Base-by-base conservation (phyloP, 2,329 filamentous ascomycete genomes). In the Calonectria honghensis region DNA sequence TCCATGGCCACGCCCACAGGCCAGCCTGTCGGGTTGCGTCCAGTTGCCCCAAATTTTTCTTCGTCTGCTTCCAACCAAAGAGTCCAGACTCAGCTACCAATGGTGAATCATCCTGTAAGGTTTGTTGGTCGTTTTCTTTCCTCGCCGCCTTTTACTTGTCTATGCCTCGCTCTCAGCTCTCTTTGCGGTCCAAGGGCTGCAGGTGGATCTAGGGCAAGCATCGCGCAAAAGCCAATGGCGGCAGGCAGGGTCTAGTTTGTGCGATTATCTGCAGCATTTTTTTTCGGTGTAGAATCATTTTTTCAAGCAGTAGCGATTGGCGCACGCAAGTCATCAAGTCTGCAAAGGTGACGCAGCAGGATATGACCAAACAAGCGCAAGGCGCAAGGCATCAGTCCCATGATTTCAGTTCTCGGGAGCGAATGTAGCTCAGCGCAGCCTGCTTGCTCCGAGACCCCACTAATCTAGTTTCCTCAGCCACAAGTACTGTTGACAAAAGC, bases 21-120 rank as follows among this genome's bases (percentile, higher is more conserved):
- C 77, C 81, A 82, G 74, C 82, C 81, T 81, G 79, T 83, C 82
- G 82, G 81, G 80, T 79, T 64, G 59, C 77, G 77, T 65, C 81
- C 81, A 79, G 75, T 63, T 71, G 74, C 75, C 79, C 79, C 79
- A 51, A 73, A 70, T 69, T 73, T 70, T 63, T 54, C 45, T 71
- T 51, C 73, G 70, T 65, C 73, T 66, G 68, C 61, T 66, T 75
- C 48, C 20, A 70, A 66, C 65, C 64, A 64, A 35, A 66, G 64
- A n/a, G 48, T 68, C 50, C 51, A 66, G 71, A 48, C 76, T 75
- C 65, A 24, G 41, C 41, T 35, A 48, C 32, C 75, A 74, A 70
- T 70, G 69, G 59, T 75, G 75, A 75, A 75, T 72, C 68, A 65
- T 68, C 73, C 74, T 64, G 48, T 70, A 72, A 77, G 14, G 57